These are phyloP conservation scores for Castanopsis chinensis DNA, from an alignment of 306 rosid species.

Conservation along the genomic window DNA sequence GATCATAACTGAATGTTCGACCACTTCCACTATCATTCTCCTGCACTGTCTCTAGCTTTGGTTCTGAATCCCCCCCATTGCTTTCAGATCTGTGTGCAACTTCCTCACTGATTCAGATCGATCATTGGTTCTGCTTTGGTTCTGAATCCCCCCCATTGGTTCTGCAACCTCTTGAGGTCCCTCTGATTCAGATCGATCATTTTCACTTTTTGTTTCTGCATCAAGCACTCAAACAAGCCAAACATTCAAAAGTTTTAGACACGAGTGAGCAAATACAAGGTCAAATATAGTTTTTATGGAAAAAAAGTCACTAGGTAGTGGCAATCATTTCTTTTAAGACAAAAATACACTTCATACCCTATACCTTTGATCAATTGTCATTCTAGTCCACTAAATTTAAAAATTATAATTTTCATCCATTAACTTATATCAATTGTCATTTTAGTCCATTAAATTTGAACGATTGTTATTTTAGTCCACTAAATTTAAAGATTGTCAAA, in stretches of 20 bases:
- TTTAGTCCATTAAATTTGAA: no score
- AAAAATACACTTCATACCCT: no score
- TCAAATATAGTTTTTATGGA: no score
- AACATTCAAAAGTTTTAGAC: slow-evolving; percentile 13
- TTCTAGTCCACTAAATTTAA: no score
- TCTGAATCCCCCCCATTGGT: no score
- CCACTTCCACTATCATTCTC: slow-evolving; percentile 39
- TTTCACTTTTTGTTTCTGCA: slow-evolving; percentile 58
- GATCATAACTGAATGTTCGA: slow-evolving; percentile 70
- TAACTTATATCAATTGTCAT: no score
- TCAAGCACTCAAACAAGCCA: slow-evolving; percentile 31
- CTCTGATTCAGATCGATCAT: slow-evolving; percentile 49
- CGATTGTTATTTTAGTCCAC: no score
- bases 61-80: slow-evolving; percentile 46
- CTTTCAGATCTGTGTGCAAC: slow-evolving; percentile 42
- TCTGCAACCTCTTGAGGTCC: slow-evolving; percentile 58
- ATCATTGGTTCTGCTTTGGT: no score
- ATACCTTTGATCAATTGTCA: no score
- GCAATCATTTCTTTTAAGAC: background rate
- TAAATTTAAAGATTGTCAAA: no score
- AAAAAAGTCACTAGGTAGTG: background rate
- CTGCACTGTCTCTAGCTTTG: slow-evolving; percentile 51
- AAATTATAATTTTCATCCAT: no score
- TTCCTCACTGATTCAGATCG: slow-evolving; percentile 52
- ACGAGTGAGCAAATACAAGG: no score